phyloP scores from a whole-genome alignment of 331 rosid species.

The Saraca asoca region DNA sequence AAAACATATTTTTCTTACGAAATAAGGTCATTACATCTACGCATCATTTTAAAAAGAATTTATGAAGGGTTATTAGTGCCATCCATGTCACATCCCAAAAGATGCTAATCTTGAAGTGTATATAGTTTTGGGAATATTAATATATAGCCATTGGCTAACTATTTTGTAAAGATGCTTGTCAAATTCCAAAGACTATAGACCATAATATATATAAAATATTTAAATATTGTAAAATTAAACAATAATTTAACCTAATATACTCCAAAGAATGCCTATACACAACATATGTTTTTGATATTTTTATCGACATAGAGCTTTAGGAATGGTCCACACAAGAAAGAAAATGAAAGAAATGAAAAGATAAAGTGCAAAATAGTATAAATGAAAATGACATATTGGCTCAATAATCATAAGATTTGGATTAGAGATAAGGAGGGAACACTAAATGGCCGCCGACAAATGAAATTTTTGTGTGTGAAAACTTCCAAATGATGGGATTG shows the following conservation, averaged over 20 bases:
- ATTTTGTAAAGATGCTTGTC: not conserved
- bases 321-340: constrained; percentile 15
- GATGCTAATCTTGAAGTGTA: not conserved
- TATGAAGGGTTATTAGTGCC: not conserved
- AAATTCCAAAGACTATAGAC: too few relatives aligned
- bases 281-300: not conserved
- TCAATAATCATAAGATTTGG: constrained; percentile 16
- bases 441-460: constrained; percentile 49
- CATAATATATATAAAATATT: too few relatives aligned
- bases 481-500: not conserved
- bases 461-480: constrained; percentile 23
- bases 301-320: not conserved
- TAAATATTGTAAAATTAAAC: too few relatives aligned
- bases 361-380: constrained; percentile 29
- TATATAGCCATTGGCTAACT: not conserved
- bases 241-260: too few relatives aligned
- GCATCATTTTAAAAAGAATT: not conserved
- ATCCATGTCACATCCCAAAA: not conserved
- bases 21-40: too few relatives aligned
- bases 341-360: constrained; percentile 14
- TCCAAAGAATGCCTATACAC: not conserved
- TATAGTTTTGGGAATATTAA: not conserved
- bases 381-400: constrained; percentile 52
- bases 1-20: too few relatives aligned
- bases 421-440: constrained; percentile 36